Percentiles rank a stretch among this genome's conserved stretches.
Evolutionary conservation across 495 filamentous ascomycete genomes (phyloP).

Genomic region (Tuber magnatum): DNA sequence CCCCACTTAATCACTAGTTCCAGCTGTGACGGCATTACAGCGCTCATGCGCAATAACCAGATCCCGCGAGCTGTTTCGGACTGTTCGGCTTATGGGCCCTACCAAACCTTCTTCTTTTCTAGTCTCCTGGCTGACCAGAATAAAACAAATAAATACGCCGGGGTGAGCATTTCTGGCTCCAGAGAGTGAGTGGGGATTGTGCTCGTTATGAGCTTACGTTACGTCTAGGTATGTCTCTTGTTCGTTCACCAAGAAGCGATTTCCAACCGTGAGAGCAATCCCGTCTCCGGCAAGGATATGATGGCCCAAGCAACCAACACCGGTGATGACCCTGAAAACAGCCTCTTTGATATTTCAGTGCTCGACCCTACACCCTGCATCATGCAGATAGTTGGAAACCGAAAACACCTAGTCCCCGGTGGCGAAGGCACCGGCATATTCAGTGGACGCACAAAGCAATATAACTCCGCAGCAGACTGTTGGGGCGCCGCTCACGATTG

Average conservation of each 20-base stretch:
- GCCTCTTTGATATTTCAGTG: constrained; percentile 57
- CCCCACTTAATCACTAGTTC: constrained; percentile 29
- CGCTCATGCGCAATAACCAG: constrained; percentile 59
- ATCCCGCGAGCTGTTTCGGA: constrained; percentile 57
- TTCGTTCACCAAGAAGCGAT: constrained; percentile 30
- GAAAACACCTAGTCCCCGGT: constrained; percentile 48
- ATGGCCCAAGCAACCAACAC: constrained; percentile 64
- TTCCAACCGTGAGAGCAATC: constrained; percentile 41
- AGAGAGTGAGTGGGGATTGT: constrained; percentile 61
- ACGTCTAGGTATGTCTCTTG: constrained; percentile 45
- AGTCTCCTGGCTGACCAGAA: not conserved
- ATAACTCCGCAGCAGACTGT: constrained; percentile 50
- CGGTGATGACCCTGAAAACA: constrained; percentile 52
- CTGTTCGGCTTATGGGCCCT: constrained; percentile 54
- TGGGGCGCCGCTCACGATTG: constrained; percentile 63
- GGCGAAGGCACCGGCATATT: constrained; percentile 60
- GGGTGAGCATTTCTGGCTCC: constrained; percentile 50
- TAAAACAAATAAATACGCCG: constrained; percentile 40
- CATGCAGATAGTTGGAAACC: not conserved
- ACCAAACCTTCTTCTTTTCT: not conserved
- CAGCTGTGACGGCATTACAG: constrained; percentile 51
- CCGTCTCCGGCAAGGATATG: constrained; percentile 55
- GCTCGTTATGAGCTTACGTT: constrained; percentile 63
- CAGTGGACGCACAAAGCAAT: constrained; percentile 59
- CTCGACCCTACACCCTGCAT: not conserved